These are phyloP conservation scores for Harrya chromipes DNA, from an alignment of 768 basidiomycete genomes.

Conservation along the genomic window DNA sequence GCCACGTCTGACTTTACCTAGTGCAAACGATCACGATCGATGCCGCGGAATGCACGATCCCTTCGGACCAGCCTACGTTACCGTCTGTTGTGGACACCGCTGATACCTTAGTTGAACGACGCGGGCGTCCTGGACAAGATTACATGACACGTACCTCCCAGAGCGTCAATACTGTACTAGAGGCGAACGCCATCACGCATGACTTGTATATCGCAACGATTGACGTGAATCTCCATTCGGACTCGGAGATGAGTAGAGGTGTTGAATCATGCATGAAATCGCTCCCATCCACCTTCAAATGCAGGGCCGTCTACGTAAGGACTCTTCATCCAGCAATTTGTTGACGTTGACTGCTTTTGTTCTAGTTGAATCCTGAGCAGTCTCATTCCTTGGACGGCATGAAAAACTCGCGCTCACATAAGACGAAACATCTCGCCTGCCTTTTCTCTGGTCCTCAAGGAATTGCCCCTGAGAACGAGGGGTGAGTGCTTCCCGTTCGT, in stretches of 20 bases:
- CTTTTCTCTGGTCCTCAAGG: constrained; percentile 3
- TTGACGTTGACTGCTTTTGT: background rate
- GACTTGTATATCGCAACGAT: constrained; percentile 9
- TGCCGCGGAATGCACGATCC: constrained; percentile 1
- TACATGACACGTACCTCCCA: background rate
- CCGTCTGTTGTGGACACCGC: background rate
- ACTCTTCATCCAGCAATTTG: background rate
- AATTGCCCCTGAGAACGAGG: constrained; percentile 2
- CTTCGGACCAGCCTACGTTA: background rate
- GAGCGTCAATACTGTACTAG: background rate
- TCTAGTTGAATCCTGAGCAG: constrained; percentile 13
- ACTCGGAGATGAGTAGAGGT: constrained; percentile 8
- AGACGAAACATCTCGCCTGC: background rate
- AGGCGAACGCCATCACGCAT: background rate
- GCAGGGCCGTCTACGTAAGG: constrained; percentile 9
- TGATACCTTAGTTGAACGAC: background rate
- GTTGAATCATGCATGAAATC: constrained; percentile 9
- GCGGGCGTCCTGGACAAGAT: background rate
- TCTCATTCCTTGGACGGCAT: background rate
- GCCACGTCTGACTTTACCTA: constrained; percentile 1
- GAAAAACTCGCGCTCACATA: background rate
- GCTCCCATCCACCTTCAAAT: background rate
- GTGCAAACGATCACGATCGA: constrained; percentile 11
- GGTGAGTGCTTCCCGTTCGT: background rate
- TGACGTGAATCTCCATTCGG: background rate